phyloP scores from a whole-genome alignment of 2,329 filamentous ascomycete species.

The Phaeosphaeriaceae sp. region DNA sequence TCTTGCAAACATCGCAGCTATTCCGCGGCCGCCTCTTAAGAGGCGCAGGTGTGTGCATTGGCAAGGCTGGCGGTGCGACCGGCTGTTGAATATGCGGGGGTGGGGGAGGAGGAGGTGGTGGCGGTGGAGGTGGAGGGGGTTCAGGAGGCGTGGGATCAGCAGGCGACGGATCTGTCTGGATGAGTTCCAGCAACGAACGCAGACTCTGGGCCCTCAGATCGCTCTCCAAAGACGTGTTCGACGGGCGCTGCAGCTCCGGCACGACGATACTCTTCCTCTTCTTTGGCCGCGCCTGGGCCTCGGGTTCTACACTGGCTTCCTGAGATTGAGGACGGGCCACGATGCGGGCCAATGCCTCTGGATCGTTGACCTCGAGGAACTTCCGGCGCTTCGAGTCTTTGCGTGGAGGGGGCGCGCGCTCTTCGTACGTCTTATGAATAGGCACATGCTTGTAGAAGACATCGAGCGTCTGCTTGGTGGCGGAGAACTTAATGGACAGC shows the following conservation, averaged over 20 bases:
- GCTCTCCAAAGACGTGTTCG: constrained; percentile 47
- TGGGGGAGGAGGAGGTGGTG: constrained; percentile 12
- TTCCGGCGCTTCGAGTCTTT: constrained; percentile 49
- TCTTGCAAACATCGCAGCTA: constrained; percentile 46
- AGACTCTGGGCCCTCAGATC: constrained; percentile 48
- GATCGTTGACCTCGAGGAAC: constrained; percentile 44
- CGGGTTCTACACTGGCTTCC: constrained; percentile 21
- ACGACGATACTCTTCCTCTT: constrained; percentile 33
- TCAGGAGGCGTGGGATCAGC: constrained; percentile 18
- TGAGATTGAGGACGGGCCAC: constrained; percentile 31
- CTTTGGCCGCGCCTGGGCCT: constrained; percentile 20
- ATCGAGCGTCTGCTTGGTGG: constrained; percentile 49
- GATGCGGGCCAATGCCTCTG: constrained; percentile 38
- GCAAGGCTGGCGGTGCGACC: background rate
- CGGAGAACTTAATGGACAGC: constrained; percentile 57
- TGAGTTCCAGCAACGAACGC: constrained; percentile 46
- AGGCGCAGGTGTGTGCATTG: constrained; percentile 9
- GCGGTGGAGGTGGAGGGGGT: constrained; percentile 17
- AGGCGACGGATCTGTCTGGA: constrained; percentile 33
- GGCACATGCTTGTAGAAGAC: constrained; percentile 57
- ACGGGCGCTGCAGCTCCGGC: constrained; percentile 31
- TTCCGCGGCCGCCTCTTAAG: constrained; percentile 34
- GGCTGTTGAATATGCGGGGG: constrained; percentile 10
- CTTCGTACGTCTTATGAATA: constrained; percentile 56
- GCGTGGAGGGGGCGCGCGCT: constrained; percentile 50